A percentile compares a stretch with the other conserved stretches of the same genome.
phyloP scores from a whole-genome alignment of 108 stramenopile species.

The Stephanodiscus minutulus region DNA sequence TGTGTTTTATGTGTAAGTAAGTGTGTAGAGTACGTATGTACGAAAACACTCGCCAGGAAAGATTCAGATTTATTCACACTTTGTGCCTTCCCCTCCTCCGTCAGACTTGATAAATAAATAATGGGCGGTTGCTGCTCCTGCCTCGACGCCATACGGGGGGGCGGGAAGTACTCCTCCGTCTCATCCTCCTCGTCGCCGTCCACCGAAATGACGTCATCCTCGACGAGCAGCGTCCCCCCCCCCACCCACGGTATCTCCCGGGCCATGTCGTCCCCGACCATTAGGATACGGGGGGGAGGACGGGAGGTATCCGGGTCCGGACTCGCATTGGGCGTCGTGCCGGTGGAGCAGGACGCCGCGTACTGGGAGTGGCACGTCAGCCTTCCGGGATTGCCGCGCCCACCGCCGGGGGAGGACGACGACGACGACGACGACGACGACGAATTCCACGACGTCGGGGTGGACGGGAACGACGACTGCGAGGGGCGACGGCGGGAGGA shows the following conservation, averaged over 20 bases:
- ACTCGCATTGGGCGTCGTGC: conserved; percentile 62
- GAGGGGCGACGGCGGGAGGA: background rate
- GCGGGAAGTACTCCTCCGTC: conserved; percentile 31
- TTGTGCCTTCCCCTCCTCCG: no score
- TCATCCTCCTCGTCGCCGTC: conserved; percentile 13
- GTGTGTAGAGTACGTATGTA: no score
- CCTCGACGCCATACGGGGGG: conserved; percentile 44
- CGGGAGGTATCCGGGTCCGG: conserved; percentile 61
- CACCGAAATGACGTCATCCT: conserved; percentile 42
- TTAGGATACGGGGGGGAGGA: conserved; percentile 36
- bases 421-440: conserved; percentile 37
- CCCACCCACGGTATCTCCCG: conserved; percentile 38
- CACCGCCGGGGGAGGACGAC: conserved; percentile 18
- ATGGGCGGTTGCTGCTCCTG: conserved; percentile 65
- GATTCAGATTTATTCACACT: no score
- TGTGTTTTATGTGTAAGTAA: no score
- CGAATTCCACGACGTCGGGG: conserved; percentile 44
- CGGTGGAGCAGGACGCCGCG: conserved; percentile 86
- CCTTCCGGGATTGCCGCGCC: conserved; percentile 33
- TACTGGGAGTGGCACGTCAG: conserved; percentile 87
- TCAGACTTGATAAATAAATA: conserved; percentile 6
- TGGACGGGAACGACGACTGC: conserved; percentile 36
- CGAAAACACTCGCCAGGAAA: no score
- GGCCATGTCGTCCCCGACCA: conserved; percentile 65
- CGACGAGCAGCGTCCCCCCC: conserved; percentile 28